phyloP scores from a whole-genome alignment of 805 yeast species.

The Lipomyces oligophaga region DNA sequence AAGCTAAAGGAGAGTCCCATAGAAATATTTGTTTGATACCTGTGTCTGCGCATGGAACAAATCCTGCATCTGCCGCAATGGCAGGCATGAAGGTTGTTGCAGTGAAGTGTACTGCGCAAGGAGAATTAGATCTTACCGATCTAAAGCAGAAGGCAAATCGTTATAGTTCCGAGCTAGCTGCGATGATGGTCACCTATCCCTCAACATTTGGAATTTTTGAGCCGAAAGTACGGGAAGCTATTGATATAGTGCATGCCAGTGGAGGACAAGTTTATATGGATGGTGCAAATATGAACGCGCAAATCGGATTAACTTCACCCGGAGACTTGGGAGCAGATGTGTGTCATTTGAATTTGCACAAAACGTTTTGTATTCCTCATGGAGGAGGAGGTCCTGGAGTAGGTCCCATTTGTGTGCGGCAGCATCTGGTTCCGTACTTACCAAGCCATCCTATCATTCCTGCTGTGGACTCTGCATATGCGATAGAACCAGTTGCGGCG shows the following conservation, averaged over 20 bases:
- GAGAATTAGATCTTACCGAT: conserved; percentile 80
- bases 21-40: conserved; percentile 92
- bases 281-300: conserved; percentile 99
- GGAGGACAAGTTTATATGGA: conserved; percentile 98
- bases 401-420: conserved; percentile 92
- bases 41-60: conserved; percentile 96
- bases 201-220: conserved; percentile 96
- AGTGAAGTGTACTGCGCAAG: conserved; percentile 78
- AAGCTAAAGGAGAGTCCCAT: conserved; percentile 61
- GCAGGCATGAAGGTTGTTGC: conserved; percentile 91
- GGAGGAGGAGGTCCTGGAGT: conserved; percentile 99
- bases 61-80: conserved; percentile 98
- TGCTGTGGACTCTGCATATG: conserved; percentile 41
- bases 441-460: conserved; percentile 69
- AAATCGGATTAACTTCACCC: conserved; percentile 94
- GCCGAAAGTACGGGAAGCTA: conserved; percentile 81
- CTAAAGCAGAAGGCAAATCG: conserved; percentile 66
- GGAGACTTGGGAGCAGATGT: conserved; percentile 98
- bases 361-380: conserved; percentile 95
- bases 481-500: conserved; percentile 77
- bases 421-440: conserved; percentile 72
- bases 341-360: conserved; percentile 93
- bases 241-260: conserved; percentile 72
- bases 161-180: conserved; percentile 69
- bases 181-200: conserved; percentile 95